Conservation (phyloP, 164 flowering plant species). For the Echeveria elegans region DNA sequence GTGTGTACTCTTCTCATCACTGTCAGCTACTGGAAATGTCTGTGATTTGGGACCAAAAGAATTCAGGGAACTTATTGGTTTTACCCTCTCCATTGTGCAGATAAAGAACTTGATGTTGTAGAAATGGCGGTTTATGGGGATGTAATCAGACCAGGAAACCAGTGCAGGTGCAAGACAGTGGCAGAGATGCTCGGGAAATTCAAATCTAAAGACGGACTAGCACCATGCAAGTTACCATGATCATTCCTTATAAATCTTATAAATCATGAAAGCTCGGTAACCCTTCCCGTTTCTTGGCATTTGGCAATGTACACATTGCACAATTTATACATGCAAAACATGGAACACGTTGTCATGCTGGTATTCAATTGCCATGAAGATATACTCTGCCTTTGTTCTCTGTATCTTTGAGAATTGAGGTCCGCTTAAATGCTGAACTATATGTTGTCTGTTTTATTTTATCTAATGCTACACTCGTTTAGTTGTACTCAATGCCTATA, state of each 20-base stretch:
- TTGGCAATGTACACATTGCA: background rate
- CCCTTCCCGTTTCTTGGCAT: background rate
- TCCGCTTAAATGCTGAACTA: background rate
- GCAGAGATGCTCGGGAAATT: slow-evolving; percentile 85
- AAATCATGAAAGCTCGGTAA: background rate
- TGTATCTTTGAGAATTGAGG: background rate
- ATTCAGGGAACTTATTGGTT: background rate
- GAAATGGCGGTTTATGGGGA: slow-evolving; percentile 99
- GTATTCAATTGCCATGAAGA: background rate
- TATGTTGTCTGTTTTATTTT: background rate
- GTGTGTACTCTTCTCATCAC: background rate
- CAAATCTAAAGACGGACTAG: slow-evolving; percentile 51
- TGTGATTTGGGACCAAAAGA: background rate
- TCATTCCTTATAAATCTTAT: slow-evolving; percentile 1
- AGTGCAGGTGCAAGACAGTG: slow-evolving; percentile 85
- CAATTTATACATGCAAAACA: background rate
- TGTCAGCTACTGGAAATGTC: no score
- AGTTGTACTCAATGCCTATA: background rate
- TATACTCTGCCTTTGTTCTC: background rate
- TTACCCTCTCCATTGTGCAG: slow-evolving; percentile 28
- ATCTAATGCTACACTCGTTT: background rate
- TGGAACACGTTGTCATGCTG: background rate
- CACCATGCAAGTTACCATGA: slow-evolving; percentile 69
- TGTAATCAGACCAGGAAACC: slow-evolving; percentile 83
- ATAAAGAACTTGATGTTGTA: slow-evolving; percentile 80